Evolutionary conservation across 495 filamentous ascomycete species (phyloP).

Genomic region (Beverwykella pulmonaria): DNA sequence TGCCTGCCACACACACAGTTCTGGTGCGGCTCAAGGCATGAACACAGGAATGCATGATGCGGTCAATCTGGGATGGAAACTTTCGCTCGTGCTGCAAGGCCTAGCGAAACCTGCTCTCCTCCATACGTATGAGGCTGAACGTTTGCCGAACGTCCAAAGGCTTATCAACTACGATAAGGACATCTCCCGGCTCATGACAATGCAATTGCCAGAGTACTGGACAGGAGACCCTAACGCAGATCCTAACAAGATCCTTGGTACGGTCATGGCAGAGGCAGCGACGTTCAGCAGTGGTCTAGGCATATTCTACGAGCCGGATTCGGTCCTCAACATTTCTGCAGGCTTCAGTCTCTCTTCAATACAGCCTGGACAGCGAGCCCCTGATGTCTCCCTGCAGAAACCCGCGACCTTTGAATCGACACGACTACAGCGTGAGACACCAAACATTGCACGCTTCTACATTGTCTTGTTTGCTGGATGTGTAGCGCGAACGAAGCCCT

Average conservation of each 20-base stretch:
- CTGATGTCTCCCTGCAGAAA: constrained; percentile 49
- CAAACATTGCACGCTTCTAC: constrained; percentile 46
- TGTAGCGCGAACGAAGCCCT: constrained; percentile 30
- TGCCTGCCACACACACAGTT: constrained; percentile 56
- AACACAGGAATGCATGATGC: constrained; percentile 59
- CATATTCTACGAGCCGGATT: constrained; percentile 48
- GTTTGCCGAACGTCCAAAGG: constrained; percentile 47
- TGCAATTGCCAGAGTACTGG: constrained; percentile 50
- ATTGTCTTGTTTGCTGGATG: constrained; percentile 47
- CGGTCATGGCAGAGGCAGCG: constrained; percentile 48
- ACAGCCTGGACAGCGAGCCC: constrained; percentile 48
- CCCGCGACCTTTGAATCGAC: constrained; percentile 51
- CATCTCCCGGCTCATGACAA: constrained; percentile 44
- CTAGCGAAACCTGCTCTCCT: constrained; percentile 45
- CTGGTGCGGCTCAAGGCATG: constrained; percentile 57
- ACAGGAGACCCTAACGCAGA: constrained; percentile 49
- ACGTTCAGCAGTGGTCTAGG: constrained; percentile 52
- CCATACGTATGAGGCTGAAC: constrained; percentile 50
- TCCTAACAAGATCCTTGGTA: constrained; percentile 50
- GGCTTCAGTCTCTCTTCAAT: not conserved
- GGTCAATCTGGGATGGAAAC: constrained; percentile 58
- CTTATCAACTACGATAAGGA: constrained; percentile 55
- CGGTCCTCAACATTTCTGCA: constrained; percentile 39
- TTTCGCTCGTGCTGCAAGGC: constrained; percentile 50
- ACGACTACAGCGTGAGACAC: constrained; percentile 47